Base-by-base conservation (phyloP, 805 yeast species). In the Pichia exigua region DNA sequence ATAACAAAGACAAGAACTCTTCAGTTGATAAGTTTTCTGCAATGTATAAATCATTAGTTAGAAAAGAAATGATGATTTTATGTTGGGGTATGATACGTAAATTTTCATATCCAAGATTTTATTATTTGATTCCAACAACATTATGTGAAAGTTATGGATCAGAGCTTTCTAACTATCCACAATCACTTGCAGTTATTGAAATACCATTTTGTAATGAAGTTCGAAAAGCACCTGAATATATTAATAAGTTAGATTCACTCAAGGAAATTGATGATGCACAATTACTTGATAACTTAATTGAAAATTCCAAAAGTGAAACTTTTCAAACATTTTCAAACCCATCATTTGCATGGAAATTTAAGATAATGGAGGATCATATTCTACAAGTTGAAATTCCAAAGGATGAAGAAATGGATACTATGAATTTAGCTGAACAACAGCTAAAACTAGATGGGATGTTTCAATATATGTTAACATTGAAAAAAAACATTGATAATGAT, bases 121-220 rank as follows among this genome's bases (percentile, higher is more conserved):
- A 75, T 59, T 79, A 84, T 1, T 58, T 90, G 52, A 70, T 81
- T 35, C 85, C 95, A 0, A 77, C 85, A 0, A 56, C 58, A 44
- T 35, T 54, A 18, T 35, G 56, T 2, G 41, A 58, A 5, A 59
- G 59, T 15, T 57, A 38, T 47, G 47, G 42, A 15, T 54, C 60
- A 20, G 48, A 46, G 10, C 45, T 44, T 15, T 43, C 41, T n/a
- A 56, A 59, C 15, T 67, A 74, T 30, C 85, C 92, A 0, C 81
- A 85, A 51, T 97, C 97, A 0, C 78, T 92, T 55, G 81, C 83
- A 46, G 64, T 90, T 51, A 73, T 85, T 10, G 73, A 75, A 30
- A 59, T 87, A 22, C 97, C 98, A 1, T 85, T 78, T 72, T 67
- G 79, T 17, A 95, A 89, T 57, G 92, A 88, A 62, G 66, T 89